A percentile compares a stretch with the other conserved stretches of the same genome.
phyloP scores from a whole-genome alignment of 2,329 filamentous ascomycete species.

The Coniochaeta prunicola region DNA sequence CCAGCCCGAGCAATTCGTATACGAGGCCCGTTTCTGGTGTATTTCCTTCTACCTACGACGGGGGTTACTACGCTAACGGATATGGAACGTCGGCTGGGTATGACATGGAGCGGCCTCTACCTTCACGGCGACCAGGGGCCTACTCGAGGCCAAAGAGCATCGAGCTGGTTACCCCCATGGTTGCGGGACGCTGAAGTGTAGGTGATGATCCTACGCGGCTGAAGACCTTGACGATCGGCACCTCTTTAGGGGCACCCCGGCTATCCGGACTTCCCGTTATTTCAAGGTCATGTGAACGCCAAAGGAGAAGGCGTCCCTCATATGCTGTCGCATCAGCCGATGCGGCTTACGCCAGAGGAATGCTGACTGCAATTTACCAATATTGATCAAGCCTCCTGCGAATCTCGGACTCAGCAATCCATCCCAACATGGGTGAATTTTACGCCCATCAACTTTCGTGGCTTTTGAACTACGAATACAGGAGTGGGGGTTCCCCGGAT shows the following conservation, averaged over 20 bases:
- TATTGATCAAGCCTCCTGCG: background rate
- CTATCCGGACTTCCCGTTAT: background rate
- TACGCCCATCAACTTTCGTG: background rate
- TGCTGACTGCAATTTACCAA: slow-evolving; percentile 2
- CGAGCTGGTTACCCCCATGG: slow-evolving; percentile 55
- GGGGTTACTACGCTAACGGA: slow-evolving; percentile 28
- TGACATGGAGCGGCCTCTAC: slow-evolving; percentile 47
- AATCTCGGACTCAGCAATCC: background rate
- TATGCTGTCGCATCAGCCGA: background rate
- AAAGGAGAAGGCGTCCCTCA: background rate
- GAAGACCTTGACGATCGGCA: background rate
- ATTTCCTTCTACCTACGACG: slow-evolving; percentile 48
- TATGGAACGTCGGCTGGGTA: slow-evolving; percentile 24
- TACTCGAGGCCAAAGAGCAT: slow-evolving; percentile 56
- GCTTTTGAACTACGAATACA: background rate
- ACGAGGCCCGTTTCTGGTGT: slow-evolving; percentile 30
- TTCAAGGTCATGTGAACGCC: background rate
- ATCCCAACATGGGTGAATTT: background rate
- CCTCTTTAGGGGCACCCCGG: background rate
- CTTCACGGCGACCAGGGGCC: slow-evolving; percentile 43
- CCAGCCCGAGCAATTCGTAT: slow-evolving; percentile 47
- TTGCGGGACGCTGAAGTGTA: slow-evolving; percentile 32
- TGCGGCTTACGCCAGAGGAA: background rate
- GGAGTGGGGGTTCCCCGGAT: slow-evolving; percentile 2
- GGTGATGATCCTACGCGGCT: background rate